Evolutionary conservation across 306 rosid genomes (phyloP).

Genomic region (Trichosanthes truncata): DNA sequence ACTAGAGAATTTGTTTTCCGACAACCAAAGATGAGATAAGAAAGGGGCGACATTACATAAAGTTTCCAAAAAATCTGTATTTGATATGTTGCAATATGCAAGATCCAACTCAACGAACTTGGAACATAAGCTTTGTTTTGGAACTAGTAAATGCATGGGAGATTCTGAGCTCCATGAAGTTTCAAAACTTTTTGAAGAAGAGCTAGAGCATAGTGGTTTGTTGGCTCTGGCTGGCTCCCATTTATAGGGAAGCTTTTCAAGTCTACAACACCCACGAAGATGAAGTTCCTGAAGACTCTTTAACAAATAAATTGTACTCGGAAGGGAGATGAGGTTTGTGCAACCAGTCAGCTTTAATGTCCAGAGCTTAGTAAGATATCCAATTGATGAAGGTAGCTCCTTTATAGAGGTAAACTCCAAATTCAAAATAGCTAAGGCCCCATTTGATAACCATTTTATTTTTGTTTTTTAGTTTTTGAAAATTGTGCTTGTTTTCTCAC

Average conservation of each 20-base stretch:
- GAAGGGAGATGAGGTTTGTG: neutral
- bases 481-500: no score
- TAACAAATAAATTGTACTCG: neutral
- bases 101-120: neutral
- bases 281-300: neutral
- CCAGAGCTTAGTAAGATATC: neutral
- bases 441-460: no score
- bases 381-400: neutral
- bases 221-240: neutral
- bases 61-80: neutral
- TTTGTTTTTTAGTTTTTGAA: no score
- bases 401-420: neutral
- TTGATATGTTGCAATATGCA: neutral
- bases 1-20: neutral
- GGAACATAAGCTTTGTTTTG: neutral
- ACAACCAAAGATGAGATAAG: neutral
- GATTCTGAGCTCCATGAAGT: no score
- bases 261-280: neutral
- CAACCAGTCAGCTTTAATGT: neutral
- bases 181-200: no score
- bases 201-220: no score
- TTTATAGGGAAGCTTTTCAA: neutral
- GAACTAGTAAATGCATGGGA: neutral
- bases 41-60: neutral
- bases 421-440: accelerated